Evolutionary conservation across 2,329 filamentous ascomycete genomes (phyloP).

Genomic region (Colletotrichum scovillei): DNA sequence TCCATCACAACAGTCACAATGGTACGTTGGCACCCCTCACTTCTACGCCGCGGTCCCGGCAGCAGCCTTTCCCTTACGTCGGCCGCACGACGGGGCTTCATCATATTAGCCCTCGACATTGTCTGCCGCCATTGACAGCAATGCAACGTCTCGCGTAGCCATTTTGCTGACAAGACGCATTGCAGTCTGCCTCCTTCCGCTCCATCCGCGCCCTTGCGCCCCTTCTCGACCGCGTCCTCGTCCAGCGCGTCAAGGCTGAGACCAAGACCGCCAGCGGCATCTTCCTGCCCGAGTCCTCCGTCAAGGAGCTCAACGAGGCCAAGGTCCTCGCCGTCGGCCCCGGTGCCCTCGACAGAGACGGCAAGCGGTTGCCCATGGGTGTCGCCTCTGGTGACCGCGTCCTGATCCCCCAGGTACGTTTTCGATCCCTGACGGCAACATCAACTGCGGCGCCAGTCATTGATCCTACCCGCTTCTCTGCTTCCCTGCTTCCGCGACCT

Average conservation of each 20-base stretch:
- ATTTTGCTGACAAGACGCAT: background rate
- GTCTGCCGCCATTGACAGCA: background rate
- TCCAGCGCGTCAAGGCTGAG: constrained; percentile 98
- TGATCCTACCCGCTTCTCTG: background rate
- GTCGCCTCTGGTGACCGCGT: constrained; percentile 90
- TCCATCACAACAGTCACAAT: constrained; percentile 37
- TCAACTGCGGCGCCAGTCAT: background rate
- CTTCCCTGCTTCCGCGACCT: background rate
- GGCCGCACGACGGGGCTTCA: background rate
- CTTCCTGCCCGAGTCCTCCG: constrained; percentile 95
- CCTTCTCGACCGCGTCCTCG: constrained; percentile 96
- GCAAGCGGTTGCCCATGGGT: constrained; percentile 86
- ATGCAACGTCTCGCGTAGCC: background rate
- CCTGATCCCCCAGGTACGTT: constrained; percentile 89
- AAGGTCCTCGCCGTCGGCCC: constrained; percentile 96
- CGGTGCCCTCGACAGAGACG: constrained; percentile 86
- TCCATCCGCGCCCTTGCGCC: constrained; percentile 95
- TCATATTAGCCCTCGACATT: no score
- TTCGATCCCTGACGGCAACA: background rate
- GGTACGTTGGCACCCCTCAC: constrained; percentile 34
- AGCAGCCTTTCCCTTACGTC: background rate
- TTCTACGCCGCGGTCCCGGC: background rate
- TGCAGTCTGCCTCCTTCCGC: constrained; percentile 80
- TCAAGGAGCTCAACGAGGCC: constrained; percentile 98
- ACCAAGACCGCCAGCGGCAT: constrained; percentile 96